Base-by-base conservation (phyloP, 1,284 basidiomycete genomes). In the Irpex sp. region DNA sequence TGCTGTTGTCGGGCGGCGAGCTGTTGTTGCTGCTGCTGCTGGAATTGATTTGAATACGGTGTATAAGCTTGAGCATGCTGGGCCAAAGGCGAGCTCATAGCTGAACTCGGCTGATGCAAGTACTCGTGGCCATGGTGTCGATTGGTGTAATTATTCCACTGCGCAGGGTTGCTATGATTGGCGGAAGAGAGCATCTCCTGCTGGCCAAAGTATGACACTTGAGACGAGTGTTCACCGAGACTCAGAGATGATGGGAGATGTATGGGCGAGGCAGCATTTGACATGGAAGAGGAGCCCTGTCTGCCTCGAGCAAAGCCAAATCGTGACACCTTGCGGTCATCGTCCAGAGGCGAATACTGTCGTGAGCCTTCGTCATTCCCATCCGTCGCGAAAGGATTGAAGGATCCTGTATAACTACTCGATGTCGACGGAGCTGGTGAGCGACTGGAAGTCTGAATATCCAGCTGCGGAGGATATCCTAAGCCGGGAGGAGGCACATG, bases 221-320 rank as follows among this genome's bases (percentile, higher is more conserved):
- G 73, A 40, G 75, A 71, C 15, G 83, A 78, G 51, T 77, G 79
- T 57, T 88, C 88, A 62, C 76, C 79, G 55, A 76, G 77, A 56
- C 78, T 84, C 47, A 86, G 75, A 6, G 88, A 85, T 15, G 87
- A 86, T 21, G 86, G 73, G 3, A 81, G 78, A 63, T 85, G 83
- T 44, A 83, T 75, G 48, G 88, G 87, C 19, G 88, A 89, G 11
- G 86, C 55, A 2, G 61, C 31, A 15, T 52, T 57, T 0, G 64
- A 36, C 9, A 61, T 59, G 21, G 57, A 84, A 2, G 85, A 82
- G 7, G 88, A 85, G 1, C 82, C 81, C 66, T 87, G 89, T 54
- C 85, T 82, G 15, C 87, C 88, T 21, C 91, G 85, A 8, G 93
- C 93, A 73, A 95, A 95, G 17, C 88, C 90, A 75, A 94, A 94